Conservation (phyloP, 495 filamentous ascomycete genomes). For the Penicillium psychrofluorescens region DNA sequence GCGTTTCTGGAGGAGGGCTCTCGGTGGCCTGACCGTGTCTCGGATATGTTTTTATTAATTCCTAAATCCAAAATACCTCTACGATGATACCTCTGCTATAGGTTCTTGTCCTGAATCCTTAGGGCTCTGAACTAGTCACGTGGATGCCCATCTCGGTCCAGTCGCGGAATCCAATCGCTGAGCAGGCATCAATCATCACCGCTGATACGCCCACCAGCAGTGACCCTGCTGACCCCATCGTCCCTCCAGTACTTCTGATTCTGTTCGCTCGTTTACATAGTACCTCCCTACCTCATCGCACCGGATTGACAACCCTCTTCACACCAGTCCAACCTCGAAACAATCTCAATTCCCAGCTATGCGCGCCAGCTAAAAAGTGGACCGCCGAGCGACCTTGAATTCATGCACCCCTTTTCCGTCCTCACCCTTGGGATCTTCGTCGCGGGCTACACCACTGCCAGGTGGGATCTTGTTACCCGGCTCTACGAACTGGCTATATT, state of each 20-base stretch:
- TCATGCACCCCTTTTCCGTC: constrained; percentile 95
- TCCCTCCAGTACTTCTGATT: no score
- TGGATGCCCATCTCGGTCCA: no score
- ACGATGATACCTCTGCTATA: no score
- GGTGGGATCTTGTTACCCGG: constrained; percentile 94
- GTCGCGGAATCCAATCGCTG: no score
- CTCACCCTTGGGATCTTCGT: constrained; percentile 95
- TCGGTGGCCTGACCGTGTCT: not conserved
- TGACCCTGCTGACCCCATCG: no score
- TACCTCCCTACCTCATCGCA: no score
- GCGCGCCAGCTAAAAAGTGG: constrained; percentile 26
- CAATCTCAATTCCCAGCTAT: constrained; percentile 15
- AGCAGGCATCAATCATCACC: no score
- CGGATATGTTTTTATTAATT: not conserved
- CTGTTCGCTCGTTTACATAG: no score
- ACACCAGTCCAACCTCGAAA: not conserved
- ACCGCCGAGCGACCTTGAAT: constrained; percentile 35
- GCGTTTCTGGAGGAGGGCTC: not conserved
- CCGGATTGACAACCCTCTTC: no score
- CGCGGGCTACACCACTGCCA: constrained; percentile 97
- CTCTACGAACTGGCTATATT: constrained; percentile 94
- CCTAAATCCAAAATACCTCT: not conserved
- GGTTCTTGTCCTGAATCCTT: no score
- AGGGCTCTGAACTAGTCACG: no score
- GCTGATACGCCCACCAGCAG: no score